Conservation (phyloP, 345 rosid genomes). For the Gossypium herbaceum region DNA sequence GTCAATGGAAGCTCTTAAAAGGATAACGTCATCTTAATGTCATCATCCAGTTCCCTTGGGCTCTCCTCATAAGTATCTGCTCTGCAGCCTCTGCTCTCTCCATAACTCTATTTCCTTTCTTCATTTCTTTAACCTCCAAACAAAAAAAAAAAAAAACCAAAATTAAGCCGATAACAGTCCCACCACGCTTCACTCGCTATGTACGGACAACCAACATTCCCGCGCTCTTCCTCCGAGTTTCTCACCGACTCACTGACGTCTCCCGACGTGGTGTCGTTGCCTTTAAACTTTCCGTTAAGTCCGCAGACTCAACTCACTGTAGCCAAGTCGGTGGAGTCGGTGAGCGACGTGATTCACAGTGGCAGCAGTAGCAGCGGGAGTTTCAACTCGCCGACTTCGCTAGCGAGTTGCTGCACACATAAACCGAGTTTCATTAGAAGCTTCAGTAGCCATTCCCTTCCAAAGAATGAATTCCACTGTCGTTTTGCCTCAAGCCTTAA, state of each 20-base stretch:
- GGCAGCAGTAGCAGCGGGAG: slow-evolving; percentile 48
- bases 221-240: slow-evolving; percentile 16
- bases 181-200: slow-evolving; percentile 22
- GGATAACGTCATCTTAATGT: slow-evolving; percentile 33
- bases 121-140: neutral
- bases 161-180: slow-evolving; percentile 1
- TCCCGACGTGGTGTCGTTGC: slow-evolving; percentile 23
- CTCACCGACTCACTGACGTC: slow-evolving; percentile 8
- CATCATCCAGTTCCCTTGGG: slow-evolving; percentile 17
- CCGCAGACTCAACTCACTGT: slow-evolving; percentile 23
- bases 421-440: slow-evolving; percentile 47
- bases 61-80: slow-evolving; percentile 24
- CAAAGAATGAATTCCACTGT: slow-evolving; percentile 35
- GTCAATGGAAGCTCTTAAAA: neutral
- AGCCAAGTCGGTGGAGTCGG: slow-evolving; percentile 17
- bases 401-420: slow-evolving; percentile 34
- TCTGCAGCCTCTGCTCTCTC: slow-evolving; percentile 15
- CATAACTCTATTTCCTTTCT: neutral
- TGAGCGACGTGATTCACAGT: slow-evolving; percentile 25
- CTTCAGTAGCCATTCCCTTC: slow-evolving; percentile 54
- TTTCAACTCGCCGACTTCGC: slow-evolving; percentile 60
- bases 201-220: slow-evolving; percentile 33
- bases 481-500: slow-evolving; percentile 32
- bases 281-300: slow-evolving; percentile 28
- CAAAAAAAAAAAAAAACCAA: neutral